Evolutionary conservation across 805 yeast genomes (phyloP), one percentile per base, ranked within the genome.

Genomic region (Monosporozyma servazzii): DNA sequence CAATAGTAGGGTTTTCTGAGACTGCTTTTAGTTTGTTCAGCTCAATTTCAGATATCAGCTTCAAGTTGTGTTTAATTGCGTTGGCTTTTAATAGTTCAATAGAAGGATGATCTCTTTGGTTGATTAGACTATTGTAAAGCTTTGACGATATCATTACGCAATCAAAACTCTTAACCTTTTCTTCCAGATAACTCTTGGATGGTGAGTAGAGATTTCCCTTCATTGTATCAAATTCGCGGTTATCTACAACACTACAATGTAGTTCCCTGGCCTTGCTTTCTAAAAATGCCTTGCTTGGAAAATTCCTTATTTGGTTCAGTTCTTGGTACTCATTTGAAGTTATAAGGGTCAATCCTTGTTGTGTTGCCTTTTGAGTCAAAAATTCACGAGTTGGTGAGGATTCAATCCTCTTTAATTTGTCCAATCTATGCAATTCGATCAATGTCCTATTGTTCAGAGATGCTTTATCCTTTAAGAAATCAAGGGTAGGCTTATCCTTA

Each of bases 341-440:
- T 20, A 47, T 6, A 39, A 39, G 13, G 3, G 25, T 9, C 15
- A 20, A 39, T 8, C 25, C 25, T 18, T 39, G 25, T 18, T 39
- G 42, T 8, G 25, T 8, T 3, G 68, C 67, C n/a, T 60, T 64
- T 17, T 58, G 54, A 3, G 43, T 27, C 23, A 65, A 41, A 31
- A 40, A 61, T 29, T 51, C 61, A 17, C 21, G 48, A 1, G 62
- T 48, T 7, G 71, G 72, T 6, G 55, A 45, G 59, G 55, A 11
- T 5, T 21, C 37, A 17, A n/a, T 43, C 7, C 36, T 8, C 10
- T 17, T 27, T 17, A 43, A 21, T n/a, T 27, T 23, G 17, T 3
- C 15, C 15, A 27, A 29, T 15, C 29, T 23, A 10, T 29, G 10
- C 4, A 29, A 54, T 51, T 39, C 56, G 51, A 13, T 65, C 64